These are phyloP conservation scores for Kodamaea suecica DNA, from an alignment of 1,139 yeast genomes.

Conservation along the genomic window DNA sequence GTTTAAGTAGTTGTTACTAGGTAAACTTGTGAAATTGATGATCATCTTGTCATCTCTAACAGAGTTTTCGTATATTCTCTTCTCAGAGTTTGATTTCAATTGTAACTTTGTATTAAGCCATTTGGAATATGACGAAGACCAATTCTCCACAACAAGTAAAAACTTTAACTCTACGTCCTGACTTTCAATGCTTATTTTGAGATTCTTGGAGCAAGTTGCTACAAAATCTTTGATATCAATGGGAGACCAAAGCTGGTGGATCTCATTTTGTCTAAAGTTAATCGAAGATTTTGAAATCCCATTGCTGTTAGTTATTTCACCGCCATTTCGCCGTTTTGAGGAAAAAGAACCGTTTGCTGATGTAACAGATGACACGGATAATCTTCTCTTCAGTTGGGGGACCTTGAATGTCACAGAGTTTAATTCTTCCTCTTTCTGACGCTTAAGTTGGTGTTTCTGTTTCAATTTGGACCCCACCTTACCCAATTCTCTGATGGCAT, in stretches of 20 bases:
- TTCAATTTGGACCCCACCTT: slow-evolving; percentile 24
- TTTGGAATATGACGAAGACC: slow-evolving; percentile 39
- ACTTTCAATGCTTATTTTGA: slow-evolving; percentile 21
- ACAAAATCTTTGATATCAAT: slow-evolving; percentile 28
- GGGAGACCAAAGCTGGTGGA: slow-evolving; percentile 42
- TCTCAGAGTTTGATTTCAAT: slow-evolving; percentile 28
- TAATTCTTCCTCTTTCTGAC: slow-evolving; percentile 44
- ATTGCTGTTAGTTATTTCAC: slow-evolving; percentile 1
- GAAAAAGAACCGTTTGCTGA: slow-evolving; percentile 11
- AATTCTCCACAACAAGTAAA: slow-evolving; percentile 44
- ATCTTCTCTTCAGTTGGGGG: slow-evolving; percentile 22
- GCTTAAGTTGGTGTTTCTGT: slow-evolving; percentile 21
- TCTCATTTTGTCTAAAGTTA: slow-evolving; percentile 29
- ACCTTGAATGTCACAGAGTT: slow-evolving; percentile 30
- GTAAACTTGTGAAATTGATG: slow-evolving; percentile 36
- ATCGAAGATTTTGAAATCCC: slow-evolving; percentile 11
- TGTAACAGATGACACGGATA: slow-evolving; percentile 16
- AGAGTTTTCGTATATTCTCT: slow-evolving; percentile 25
- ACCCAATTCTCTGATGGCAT: slow-evolving; percentile 23
- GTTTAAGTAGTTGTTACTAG: slow-evolving; percentile 33
- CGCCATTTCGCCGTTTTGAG: slow-evolving; percentile 13
- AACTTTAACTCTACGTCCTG: slow-evolving; percentile 25
- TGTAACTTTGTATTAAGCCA: slow-evolving; percentile 46
- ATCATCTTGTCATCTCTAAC: slow-evolving; percentile 23
- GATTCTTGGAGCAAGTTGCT: slow-evolving; percentile 20